Conservation (phyloP, 2,329 filamentous ascomycete genomes). For the Dactylella cylindrospora region DNA sequence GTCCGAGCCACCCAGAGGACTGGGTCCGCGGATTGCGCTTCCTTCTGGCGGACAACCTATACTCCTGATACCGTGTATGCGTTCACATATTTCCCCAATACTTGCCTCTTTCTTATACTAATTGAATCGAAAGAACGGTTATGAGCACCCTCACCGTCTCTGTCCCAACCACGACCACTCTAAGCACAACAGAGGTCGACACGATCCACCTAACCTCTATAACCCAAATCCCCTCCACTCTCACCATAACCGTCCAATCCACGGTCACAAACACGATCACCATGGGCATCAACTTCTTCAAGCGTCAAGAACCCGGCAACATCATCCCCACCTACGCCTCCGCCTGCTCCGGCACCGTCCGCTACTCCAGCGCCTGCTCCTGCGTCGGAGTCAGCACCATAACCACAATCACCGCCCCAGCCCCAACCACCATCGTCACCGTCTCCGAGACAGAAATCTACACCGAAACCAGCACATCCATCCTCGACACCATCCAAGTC, state of each 20-base stretch:
- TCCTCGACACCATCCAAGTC: neutral
- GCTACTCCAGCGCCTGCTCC: conserved; percentile 24
- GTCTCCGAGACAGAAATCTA: neutral
- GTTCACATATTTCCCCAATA: neutral
- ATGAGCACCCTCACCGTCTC: neutral
- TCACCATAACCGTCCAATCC: conserved; percentile 7
- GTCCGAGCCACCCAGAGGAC: conserved; percentile 10
- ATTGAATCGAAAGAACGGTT: conserved; percentile 4
- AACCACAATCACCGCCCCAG: conserved; percentile 3
- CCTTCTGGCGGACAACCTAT: conserved; percentile 30
- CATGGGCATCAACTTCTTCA: conserved; percentile 3
- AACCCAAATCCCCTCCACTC: neutral
- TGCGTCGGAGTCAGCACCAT: conserved; percentile 21
- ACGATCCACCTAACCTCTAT: neutral
- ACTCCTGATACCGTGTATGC: conserved; percentile 10
- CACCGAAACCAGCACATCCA: neutral
- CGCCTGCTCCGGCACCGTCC: conserved; percentile 12
- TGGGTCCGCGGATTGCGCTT: conserved; percentile 3
- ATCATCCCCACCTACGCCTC: conserved; percentile 13
- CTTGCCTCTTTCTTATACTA: neutral
- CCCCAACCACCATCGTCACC: conserved; percentile 4
- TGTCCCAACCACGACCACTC: neutral
- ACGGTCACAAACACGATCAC: neutral
- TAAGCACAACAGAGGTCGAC: neutral
- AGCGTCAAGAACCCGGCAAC: conserved; percentile 12